Percentiles rank a stretch among this genome's conserved stretches.
These are phyloP conservation scores for Massarina eburnea DNA, from an alignment of 2,329 filamentous ascomycete species.

Conservation along the genomic window DNA sequence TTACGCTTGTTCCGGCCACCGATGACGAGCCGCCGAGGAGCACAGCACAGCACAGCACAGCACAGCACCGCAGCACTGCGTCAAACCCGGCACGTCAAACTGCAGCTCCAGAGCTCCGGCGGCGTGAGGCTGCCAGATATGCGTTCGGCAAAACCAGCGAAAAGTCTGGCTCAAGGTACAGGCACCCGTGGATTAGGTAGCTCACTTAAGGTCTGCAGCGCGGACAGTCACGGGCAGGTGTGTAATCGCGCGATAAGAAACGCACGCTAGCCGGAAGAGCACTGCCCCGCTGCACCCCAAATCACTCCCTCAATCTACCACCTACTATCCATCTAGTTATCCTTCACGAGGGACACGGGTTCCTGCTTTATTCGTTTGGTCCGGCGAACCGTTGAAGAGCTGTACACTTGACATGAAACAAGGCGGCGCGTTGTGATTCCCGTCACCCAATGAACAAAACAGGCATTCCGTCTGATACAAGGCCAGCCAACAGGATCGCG, in stretches of 20 bases:
- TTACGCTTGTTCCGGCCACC: slow-evolving; percentile 2
- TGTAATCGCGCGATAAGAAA: slow-evolving; percentile 18
- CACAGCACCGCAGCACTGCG: background rate
- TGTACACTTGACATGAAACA: slow-evolving; percentile 8
- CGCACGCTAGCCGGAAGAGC: slow-evolving; percentile 15
- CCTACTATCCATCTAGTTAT: background rate
- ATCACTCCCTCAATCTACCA: background rate
- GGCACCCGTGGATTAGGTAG: background rate
- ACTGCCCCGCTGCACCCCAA: background rate
- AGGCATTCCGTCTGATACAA: background rate
- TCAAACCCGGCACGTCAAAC: background rate
- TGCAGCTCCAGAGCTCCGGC: background rate
- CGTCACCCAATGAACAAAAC: slow-evolving; percentile 3
- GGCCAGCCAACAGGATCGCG: background rate
- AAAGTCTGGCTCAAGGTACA: background rate
- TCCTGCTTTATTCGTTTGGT: background rate
- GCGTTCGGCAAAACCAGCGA: no score
- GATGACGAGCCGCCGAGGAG: background rate
- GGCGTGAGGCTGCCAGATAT: no score
- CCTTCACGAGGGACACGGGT: background rate
- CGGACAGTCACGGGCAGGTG: background rate
- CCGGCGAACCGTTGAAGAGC: background rate
- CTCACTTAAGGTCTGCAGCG: background rate
- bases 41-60: background rate
- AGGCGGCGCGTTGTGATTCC: slow-evolving; percentile 3